Base-by-base conservation (phyloP, 805 yeast species). In the Saturnispora sekii region DNA sequence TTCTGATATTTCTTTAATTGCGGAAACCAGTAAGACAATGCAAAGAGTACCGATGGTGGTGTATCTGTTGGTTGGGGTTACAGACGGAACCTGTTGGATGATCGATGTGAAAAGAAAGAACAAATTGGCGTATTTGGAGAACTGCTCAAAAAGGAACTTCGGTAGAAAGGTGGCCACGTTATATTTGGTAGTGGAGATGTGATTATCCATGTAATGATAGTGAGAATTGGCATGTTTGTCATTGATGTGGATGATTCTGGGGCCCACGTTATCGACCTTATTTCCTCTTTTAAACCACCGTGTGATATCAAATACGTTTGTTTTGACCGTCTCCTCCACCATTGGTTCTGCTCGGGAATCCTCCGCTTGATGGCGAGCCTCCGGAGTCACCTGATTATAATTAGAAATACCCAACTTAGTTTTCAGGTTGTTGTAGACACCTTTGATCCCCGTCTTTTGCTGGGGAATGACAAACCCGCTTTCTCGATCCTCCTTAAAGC, bases 41-140 rank as follows among this genome's bases (percentile, higher is more conserved):
- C 80, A 63, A 50, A 93, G 71, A 0, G 99, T 94, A 40, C 95
- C 94, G 37, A 93, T 84, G 0, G 99, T 93, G 4, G 99, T 93
- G 58, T 79, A 93, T 63, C 97, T 68, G 65, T 93, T 93, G 0
- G 97, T 93, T 10, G 99, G 99, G 1, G 96, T 79, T 4, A 93
- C 97, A 51, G 81, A 76, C 3, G 99, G 99, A 10, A 93, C 97
- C 62, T 93, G 99, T 67, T 93, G 99, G 54, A 93, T 90, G 33
- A 77, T 72, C 1, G 97, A 84, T 0, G 99, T 93, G 67, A 86
- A 85, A 43, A 93, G 67, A 62, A 93, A 93, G 66, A 93, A 93
- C 62, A 93, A 68, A 60, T 93, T 93, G 10, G 99, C 97, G 61
- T 93, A 94, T 64, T 90, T 93, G 50, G 96, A 85, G 64, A 93